Conservation (phyloP, 306 rosid species). For the Dicorynia guianensis region DNA sequence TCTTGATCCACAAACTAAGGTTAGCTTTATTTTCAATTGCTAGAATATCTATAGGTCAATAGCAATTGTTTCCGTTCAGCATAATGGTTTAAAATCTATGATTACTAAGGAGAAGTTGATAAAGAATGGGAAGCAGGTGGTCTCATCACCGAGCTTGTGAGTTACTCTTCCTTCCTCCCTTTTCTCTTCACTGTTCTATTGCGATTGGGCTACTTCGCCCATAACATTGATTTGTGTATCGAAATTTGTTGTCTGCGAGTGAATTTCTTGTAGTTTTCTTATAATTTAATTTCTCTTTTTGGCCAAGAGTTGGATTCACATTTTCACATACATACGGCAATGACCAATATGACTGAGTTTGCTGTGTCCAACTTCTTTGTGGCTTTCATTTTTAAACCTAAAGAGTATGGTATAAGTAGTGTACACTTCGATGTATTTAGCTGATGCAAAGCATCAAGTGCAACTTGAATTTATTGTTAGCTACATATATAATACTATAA, state of each 20-base stretch:
- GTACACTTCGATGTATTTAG: not conserved
- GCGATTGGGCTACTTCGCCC: not conserved
- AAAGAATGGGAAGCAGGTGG: conserved; percentile 11
- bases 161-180: too few species aligned
- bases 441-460: not conserved
- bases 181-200: too few species aligned
- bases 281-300: too few species aligned
- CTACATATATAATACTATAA: conserved; percentile 1
- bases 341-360: not conserved
- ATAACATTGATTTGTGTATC: not conserved
- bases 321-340: not conserved
- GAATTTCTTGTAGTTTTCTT: not conserved
- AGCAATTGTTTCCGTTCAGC: not conserved
- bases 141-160: too few species aligned
- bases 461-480: not conserved
- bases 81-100: conserved; percentile 3
- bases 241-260: not conserved
- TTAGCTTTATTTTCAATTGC: conserved; percentile 36
- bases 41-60: not conserved
- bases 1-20: conserved; percentile 80
- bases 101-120: not conserved
- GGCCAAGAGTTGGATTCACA: not conserved
- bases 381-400: not conserved
- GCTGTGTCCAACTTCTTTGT: not conserved
- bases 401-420: not conserved